Evolutionary conservation across 2,329 filamentous ascomycete genomes (phyloP).

Genomic region (Lasiodiplodia citricola): DNA sequence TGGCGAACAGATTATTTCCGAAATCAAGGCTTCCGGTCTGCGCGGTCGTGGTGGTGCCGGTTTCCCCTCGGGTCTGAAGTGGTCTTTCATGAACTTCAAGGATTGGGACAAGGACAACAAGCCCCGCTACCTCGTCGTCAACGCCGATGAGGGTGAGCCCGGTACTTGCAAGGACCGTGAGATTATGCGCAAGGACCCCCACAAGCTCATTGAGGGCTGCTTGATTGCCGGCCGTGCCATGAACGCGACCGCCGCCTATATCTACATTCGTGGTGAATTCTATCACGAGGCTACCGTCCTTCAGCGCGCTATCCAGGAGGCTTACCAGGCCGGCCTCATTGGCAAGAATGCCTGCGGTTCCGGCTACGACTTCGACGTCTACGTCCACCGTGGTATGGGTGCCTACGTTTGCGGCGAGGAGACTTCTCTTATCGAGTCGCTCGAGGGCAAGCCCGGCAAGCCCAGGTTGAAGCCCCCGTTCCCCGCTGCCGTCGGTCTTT

Average conservation of each 20-base stretch:
- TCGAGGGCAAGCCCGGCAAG: slow-evolving; percentile 98
- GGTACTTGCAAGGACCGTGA: slow-evolving; percentile 99
- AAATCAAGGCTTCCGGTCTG: slow-evolving; percentile 95
- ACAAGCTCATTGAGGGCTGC: slow-evolving; percentile 98
- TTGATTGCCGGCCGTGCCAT: slow-evolving; percentile 94
- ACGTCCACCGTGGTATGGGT: slow-evolving; percentile 93
- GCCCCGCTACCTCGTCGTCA: slow-evolving; percentile 95
- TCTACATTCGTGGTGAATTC: slow-evolving; percentile 99
- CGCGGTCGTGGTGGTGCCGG: slow-evolving; percentile 96
- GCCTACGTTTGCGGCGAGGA: slow-evolving; percentile 99
- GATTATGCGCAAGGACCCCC: slow-evolving; percentile 99
- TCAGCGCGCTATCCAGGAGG: slow-evolving; percentile 95
- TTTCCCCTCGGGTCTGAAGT: slow-evolving; percentile 98
- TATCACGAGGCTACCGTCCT: slow-evolving; percentile 93
- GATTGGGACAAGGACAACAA: slow-evolving; percentile 98
- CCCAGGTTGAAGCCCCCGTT: slow-evolving; percentile 98
- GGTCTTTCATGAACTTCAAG: slow-evolving; percentile 99
- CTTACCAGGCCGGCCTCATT: slow-evolving; percentile 91
- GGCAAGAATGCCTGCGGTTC: slow-evolving; percentile 98
- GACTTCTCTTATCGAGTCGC: slow-evolving; percentile 95
- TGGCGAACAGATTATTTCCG: slow-evolving; percentile 77
- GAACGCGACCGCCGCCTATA: slow-evolving; percentile 98
- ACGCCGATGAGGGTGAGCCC: slow-evolving; percentile 97
- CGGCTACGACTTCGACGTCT: slow-evolving; percentile 98
- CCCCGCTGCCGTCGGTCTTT: slow-evolving; percentile 94